Evolutionary conservation across 1,284 basidiomycete genomes (phyloP).

Genomic region (Ganoderma leucocontextum): DNA sequence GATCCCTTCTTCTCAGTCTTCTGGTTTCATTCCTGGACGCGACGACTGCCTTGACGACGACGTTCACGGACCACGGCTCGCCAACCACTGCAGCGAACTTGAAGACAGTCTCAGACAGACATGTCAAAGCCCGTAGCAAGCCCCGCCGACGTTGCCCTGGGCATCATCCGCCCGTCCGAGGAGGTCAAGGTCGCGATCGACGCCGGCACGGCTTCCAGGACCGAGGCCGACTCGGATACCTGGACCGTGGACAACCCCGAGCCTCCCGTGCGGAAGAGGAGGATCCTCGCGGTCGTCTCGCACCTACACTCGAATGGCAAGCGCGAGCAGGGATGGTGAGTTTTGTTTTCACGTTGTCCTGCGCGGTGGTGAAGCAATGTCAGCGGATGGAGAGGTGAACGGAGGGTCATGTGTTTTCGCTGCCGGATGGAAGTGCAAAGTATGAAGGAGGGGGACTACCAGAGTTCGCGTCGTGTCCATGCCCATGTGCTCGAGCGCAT

Average conservation of each 20-base stretch:
- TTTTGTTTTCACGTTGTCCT: neutral
- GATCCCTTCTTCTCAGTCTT: neutral
- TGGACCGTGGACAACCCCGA: slow-evolving; percentile 26
- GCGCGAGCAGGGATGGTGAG: slow-evolving; percentile 51
- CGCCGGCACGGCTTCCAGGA: slow-evolving; percentile 32
- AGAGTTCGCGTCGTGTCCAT: neutral
- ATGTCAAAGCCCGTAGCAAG: slow-evolving; percentile 27
- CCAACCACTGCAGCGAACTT: neutral
- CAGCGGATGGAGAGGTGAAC: neutral
- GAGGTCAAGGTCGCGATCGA: slow-evolving; percentile 51
- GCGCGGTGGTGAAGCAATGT: neutral
- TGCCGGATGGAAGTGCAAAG: neutral
- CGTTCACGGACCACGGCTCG: neutral
- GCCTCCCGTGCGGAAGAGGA: slow-evolving; percentile 30
- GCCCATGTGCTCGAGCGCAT: neutral
- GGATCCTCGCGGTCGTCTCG: slow-evolving; percentile 47
- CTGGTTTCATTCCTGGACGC: neutral
- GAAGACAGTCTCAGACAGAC: neutral
- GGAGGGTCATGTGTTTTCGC: neutral
- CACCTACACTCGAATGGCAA: slow-evolving; percentile 42
- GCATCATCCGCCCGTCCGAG: slow-evolving; percentile 49
- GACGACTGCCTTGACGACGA: slow-evolving; percentile 6
- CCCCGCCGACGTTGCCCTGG: slow-evolving; percentile 31
- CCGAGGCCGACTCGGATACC: slow-evolving; percentile 26
- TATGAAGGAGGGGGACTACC: neutral